These are phyloP conservation scores for Lactarius trivialis DNA, from an alignment of 768 basidiomycete species.

Conservation along the genomic window DNA sequence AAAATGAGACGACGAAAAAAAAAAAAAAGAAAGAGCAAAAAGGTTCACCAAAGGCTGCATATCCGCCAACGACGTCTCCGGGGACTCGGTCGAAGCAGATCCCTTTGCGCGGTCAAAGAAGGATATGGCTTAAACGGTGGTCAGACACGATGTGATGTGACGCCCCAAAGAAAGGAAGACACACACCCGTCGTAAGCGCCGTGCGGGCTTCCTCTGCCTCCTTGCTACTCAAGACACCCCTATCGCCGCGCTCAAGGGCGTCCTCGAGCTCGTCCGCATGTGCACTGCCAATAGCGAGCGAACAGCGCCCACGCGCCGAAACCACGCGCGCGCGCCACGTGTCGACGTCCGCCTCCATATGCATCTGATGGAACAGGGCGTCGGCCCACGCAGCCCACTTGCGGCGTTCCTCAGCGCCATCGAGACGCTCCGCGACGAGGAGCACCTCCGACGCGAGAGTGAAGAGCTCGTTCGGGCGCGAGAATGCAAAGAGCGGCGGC, in stretches of 20 bases:
- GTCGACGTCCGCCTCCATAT: conserved; percentile 51
- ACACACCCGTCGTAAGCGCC: conserved; percentile 39
- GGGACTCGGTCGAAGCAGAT: conserved; percentile 17
- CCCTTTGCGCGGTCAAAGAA: conserved; percentile 32
- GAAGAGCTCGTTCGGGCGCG: conserved; percentile 52
- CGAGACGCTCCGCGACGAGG: conserved; percentile 51
- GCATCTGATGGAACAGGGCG: conserved; percentile 55
- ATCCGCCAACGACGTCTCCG: conserved; percentile 15
- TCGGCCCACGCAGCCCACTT: conserved; percentile 60
- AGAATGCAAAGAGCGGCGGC: conserved; percentile 31
- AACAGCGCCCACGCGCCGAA: conserved; percentile 46
- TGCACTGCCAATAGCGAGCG: conserved; percentile 51
- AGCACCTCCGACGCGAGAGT: conserved; percentile 59
- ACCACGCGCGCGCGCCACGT: conserved; percentile 42
- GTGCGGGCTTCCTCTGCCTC: conserved; percentile 54
- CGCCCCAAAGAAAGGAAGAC: conserved; percentile 19
- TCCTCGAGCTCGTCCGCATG: conserved; percentile 49
- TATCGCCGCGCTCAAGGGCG: conserved; percentile 41
- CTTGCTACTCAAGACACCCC: conserved; percentile 35
- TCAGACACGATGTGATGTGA: conserved; percentile 28
- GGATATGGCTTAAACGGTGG: conserved; percentile 24
- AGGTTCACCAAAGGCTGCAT: conserved; percentile 23
- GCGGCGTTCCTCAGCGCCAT: conserved; percentile 38
- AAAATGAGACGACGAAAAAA: too few species aligned
- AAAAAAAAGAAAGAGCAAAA: not conserved